These are phyloP conservation scores for Danielozyma ontarioensis DNA, from an alignment of 805 yeast genomes.

Conservation along the genomic window DNA sequence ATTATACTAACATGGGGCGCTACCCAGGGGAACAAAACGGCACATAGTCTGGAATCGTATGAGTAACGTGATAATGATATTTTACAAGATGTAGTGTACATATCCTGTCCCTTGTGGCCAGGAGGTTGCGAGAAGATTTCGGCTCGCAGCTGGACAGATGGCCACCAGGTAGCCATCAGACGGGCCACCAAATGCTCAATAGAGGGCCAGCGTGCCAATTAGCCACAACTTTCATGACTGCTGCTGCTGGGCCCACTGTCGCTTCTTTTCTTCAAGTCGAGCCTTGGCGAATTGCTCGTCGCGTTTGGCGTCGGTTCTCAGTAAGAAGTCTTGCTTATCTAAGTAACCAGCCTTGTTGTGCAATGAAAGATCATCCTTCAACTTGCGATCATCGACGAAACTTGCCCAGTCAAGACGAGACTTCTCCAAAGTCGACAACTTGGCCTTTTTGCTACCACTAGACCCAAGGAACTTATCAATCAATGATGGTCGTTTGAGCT, in stretches of 20 bases:
- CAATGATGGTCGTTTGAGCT: constrained; percentile 68
- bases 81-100: no score
- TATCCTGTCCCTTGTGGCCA: no score
- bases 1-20: no score
- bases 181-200: no score
- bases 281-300: constrained; percentile 47
- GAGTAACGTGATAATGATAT: no score
- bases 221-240: no score
- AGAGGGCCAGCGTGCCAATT: no score
- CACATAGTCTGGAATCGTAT: no score
- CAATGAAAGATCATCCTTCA: constrained; percentile 72
- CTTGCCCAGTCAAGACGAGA: constrained; percentile 93
- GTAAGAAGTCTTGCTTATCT: constrained; percentile 85
- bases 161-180: no score
- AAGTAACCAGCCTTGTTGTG: constrained; percentile 88
- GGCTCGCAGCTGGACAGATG: no score
- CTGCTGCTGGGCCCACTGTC: background rate
- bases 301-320: constrained; percentile 59
- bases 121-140: no score
- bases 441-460: constrained; percentile 56
- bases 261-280: constrained; percentile 25
- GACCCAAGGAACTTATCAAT: constrained; percentile 70
- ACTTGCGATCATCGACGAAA: constrained; percentile 82
- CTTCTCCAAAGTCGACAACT: constrained; percentile 87
- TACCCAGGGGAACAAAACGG: no score